A percentile compares a stretch with the other conserved stretches of the same genome.
Evolutionary conservation across 1,284 basidiomycete genomes (phyloP).

Genomic region (Marasmius tenuissimus): DNA sequence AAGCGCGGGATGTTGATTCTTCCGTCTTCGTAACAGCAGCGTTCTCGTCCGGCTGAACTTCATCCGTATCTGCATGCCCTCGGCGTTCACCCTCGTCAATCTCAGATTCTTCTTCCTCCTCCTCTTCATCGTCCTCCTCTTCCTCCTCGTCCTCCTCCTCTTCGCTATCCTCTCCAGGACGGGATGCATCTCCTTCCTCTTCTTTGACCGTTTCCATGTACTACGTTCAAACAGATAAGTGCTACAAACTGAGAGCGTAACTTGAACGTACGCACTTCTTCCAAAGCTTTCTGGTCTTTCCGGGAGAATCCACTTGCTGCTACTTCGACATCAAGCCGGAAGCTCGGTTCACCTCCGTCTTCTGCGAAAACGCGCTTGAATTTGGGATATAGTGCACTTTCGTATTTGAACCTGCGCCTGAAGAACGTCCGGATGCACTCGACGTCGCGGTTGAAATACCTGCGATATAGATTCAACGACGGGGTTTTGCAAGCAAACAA

Average conservation of each 20-base stretch:
- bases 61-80: slow-evolving; percentile 17
- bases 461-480: slow-evolving; percentile 30
- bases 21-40: not conserved
- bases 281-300: slow-evolving; percentile 78
- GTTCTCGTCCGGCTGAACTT: slow-evolving; percentile 9
- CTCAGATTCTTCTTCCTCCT: slow-evolving; percentile 36
- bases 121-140: slow-evolving; percentile 33
- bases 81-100: slow-evolving; percentile 24
- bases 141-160: slow-evolving; percentile 25
- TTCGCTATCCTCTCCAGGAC: slow-evolving; percentile 20
- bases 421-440: slow-evolving; percentile 96
- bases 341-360: slow-evolving; percentile 45
- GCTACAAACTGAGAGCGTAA: slow-evolving; percentile 5
- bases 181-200: slow-evolving; percentile 11
- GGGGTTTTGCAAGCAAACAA: slow-evolving; percentile 1
- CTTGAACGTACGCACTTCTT: slow-evolving; percentile 61
- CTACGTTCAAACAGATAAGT: slow-evolving; percentile 32
- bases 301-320: slow-evolving; percentile 90
- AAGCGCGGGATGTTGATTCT: not conserved
- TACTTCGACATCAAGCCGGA: slow-evolving; percentile 85
- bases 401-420: slow-evolving; percentile 88
- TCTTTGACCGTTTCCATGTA: slow-evolving; percentile 64
- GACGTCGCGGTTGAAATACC: slow-evolving; percentile 99
- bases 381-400: slow-evolving; percentile 85
- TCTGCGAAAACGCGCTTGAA: slow-evolving; percentile 68